Evolutionary conservation across 2,329 filamentous ascomycete genomes (phyloP), one percentile per base, ranked within the genome.

Genomic region (Aquanectria penicillioides): DNA sequence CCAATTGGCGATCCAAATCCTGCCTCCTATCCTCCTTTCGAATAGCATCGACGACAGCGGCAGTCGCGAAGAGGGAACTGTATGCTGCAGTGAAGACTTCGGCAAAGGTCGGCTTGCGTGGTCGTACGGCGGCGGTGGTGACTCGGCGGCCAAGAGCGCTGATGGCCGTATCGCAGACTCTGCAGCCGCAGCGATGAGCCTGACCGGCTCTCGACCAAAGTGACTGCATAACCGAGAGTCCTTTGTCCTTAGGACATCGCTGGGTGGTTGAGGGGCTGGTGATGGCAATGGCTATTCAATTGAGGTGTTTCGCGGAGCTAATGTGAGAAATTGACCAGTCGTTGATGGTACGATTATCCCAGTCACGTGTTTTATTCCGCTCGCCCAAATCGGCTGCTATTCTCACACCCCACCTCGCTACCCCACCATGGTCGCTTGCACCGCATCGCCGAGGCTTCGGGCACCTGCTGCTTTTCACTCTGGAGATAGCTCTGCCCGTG

Each of bases 121-220:
- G 81, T 48, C 80, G 73, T 26, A 80, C 76, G 36, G 66, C 31
- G 18, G 79, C 77, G 34, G 81, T 82, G 38, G 84, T 82, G 51
- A 81, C 74, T 69, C 81, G 82, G 56, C 83, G 81, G 59, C 81
- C 77, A 59, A 86, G 68, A 38, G 77, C 75, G 59, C 79, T 78
- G 56, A 82, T 71, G 49, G 78, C 77, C 54, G 83, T 81, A 51
- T 85, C 75, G 76, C 87, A 90, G 69, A 85, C 80, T 66, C 83
- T 80, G 77, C 87, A 91, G 75, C 82, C 83, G 77, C 87, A 90
- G 68, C 83, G 81, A 75, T 83, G 85, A 77, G 82, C 82, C 81
- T 84, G 85, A 69, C 83, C 81, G 77, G 86, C 85, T 78, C 87
- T 85, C 75, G 86, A 87, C 87, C 88, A 89, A 66, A 92, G 73